Base-by-base conservation (phyloP, 2,329 filamentous ascomycete genomes). In the Monilinia laxa region DNA sequence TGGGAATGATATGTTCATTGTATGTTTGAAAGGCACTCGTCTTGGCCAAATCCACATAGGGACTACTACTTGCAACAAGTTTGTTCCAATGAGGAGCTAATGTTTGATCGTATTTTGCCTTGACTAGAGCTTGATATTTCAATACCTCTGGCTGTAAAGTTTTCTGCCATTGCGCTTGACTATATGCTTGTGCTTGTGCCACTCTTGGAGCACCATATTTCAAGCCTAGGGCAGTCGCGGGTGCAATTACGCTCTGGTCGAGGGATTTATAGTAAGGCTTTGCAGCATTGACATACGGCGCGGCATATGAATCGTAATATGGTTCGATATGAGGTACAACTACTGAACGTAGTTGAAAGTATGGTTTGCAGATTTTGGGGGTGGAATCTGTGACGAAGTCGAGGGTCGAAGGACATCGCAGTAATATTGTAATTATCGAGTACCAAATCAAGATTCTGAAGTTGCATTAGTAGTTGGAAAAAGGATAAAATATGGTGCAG, bases 221-320 rank as follows among this genome's bases (percentile, higher is more conserved):
- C 74, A 86, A 86, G 20, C 87, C 86, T 70, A 92, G 86, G 12
- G 80, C 81, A 66, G 87, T 84, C 3, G 86, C 83, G 0, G 95
- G 95, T 3, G 83, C 80, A 74, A 95, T 85, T 59, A 96, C 81
- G 54, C 83, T 80, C 71, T 87, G 84, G 70, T 90, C 82, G 58
- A 87, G 78, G 0, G 80, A 80, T 23, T 85, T 75, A 75, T 90
- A 90, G 79, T 98, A 97, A 0, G 94, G 94, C 68, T 85, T 87
- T 47, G 85, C 89, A 60, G 86, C 80, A 49, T 93, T 85, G 69
- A 97, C 86, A 75, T 97, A 95, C 3, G 92, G 91, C 7, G 89
- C 90, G 31, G 91, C 89, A 75, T 97, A 96, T 67, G 85, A 78
- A 71, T 94, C 81, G 78, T 97, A 98, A 79, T 96, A 96, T 3